Conservation (phyloP, 495 filamentous ascomycete species). For the Daldinia vernicosa region DNA sequence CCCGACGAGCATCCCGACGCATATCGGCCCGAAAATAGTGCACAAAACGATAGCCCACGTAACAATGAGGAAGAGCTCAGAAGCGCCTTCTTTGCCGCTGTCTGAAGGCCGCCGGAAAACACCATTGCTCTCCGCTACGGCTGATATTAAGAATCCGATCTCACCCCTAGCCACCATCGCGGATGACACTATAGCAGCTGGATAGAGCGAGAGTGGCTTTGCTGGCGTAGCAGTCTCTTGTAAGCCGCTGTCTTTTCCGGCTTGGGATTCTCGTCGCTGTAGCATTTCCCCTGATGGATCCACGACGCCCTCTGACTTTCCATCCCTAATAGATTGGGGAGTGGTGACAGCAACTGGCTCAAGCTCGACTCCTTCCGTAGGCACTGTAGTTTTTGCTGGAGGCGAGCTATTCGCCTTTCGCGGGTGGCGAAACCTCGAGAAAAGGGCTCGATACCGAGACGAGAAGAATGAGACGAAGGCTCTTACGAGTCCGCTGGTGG, state of each 20-base stretch:
- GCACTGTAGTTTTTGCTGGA: background rate
- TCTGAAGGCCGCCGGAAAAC: slow-evolving; percentile 55
- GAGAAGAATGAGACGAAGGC: slow-evolving; percentile 7
- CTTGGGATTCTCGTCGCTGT: background rate
- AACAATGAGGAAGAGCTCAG: slow-evolving; percentile 67
- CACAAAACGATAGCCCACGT: slow-evolving; percentile 81
- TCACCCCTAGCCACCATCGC: slow-evolving; percentile 83
- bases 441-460: slow-evolving; percentile 14
- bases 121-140: slow-evolving; percentile 67
- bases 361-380: background rate
- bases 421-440: slow-evolving; percentile 7
- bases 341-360: background rate
- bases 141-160: slow-evolving; percentile 80
- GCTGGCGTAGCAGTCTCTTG: slow-evolving; percentile 22
- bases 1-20: slow-evolving; percentile 68
- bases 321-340: background rate
- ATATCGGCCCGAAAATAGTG: slow-evolving; percentile 75
- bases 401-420: background rate
- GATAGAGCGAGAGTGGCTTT: slow-evolving; percentile 66
- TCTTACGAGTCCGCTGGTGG: background rate
- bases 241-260: background rate
- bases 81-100: slow-evolving; percentile 48
- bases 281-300: background rate
- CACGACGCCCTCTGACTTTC: background rate
- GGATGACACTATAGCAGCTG: slow-evolving; percentile 64